These are phyloP conservation scores for Talaromyces proteolyticus DNA, from an alignment of 495 filamentous ascomycete genomes.

Conservation along the genomic window DNA sequence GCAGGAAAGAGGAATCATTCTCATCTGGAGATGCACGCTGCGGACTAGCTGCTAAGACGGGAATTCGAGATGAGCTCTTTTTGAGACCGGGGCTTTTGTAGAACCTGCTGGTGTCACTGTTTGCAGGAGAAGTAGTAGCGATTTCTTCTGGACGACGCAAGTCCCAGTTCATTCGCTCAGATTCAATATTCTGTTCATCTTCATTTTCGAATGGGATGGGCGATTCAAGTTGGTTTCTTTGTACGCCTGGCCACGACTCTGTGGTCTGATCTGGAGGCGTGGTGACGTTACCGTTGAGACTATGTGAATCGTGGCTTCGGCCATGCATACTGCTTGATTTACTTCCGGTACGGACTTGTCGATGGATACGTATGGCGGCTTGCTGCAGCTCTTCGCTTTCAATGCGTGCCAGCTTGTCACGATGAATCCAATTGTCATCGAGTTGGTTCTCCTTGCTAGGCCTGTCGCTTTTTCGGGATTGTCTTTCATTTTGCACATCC, in stretches of 20 bases:
- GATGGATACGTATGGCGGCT: conserved; percentile 69
- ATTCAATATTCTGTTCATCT: conserved; percentile 25
- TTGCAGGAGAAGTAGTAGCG: conserved; percentile 46
- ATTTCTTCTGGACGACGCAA: conserved; percentile 77
- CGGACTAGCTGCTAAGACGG: conserved; percentile 70
- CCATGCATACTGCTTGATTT: conserved; percentile 49
- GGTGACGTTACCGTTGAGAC: conserved; percentile 19
- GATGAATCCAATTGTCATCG: conserved; percentile 77
- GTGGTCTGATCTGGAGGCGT: conserved; percentile 26
- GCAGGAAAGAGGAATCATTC: conserved; percentile 55
- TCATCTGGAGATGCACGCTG: conserved; percentile 65
- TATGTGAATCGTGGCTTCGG: conserved; percentile 44
- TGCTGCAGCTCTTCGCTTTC: conserved; percentile 90
- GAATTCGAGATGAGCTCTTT: conserved; percentile 69
- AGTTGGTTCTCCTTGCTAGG: conserved; percentile 12
- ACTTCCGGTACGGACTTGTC: conserved; percentile 51
- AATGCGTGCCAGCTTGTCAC: conserved; percentile 90
- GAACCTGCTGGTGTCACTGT: conserved; percentile 32
- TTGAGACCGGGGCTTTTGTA: conserved; percentile 38
- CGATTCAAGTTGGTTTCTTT: conserved; percentile 38
- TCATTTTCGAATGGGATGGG: conserved; percentile 36
- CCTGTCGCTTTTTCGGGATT: conserved; percentile 11
- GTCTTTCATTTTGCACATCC: conserved; percentile 9
- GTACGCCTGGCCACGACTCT: conserved; percentile 34
- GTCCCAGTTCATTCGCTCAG: conserved; percentile 54